These are phyloP conservation scores for Aspergillus hancockii DNA, from an alignment of 495 filamentous ascomycete species.

Conservation along the genomic window DNA sequence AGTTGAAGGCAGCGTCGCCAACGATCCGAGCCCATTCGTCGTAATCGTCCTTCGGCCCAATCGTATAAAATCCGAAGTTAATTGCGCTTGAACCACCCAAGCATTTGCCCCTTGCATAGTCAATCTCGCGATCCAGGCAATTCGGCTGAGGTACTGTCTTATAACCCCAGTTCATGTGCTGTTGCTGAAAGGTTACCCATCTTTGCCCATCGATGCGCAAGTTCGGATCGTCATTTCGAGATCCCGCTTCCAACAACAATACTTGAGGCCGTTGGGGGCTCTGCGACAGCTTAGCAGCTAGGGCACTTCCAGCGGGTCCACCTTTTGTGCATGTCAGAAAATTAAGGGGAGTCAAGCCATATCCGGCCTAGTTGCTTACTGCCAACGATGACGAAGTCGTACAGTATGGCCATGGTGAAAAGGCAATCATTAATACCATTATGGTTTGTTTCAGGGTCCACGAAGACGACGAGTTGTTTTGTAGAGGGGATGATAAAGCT, in stretches of 20 bases:
- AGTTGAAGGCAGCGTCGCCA: conserved; percentile 48
- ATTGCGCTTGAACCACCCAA: conserved; percentile 63
- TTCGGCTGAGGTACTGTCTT: conserved; percentile 57
- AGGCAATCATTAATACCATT: too few species aligned
- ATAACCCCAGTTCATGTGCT: conserved; percentile 59
- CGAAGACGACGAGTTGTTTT: too few species aligned
- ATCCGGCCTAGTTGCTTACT: too few species aligned
- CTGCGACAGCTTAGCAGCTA: conserved; percentile 49
- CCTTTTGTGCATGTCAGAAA: conserved; percentile 29
- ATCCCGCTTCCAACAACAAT: conserved; percentile 60
- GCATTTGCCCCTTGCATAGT: conserved; percentile 59
- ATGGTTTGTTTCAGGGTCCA: too few species aligned
- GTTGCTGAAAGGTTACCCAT: conserved; percentile 50
- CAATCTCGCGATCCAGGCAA: conserved; percentile 49
- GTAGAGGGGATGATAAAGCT: too few species aligned
- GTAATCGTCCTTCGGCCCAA: conserved; percentile 62
- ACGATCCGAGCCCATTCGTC: conserved; percentile 51
- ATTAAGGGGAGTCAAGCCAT: too few species aligned
- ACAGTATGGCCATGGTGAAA: too few species aligned
- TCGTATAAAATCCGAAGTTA: conserved; percentile 61
- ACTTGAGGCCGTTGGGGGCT: conserved; percentile 46
- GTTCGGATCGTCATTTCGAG: conserved; percentile 44
- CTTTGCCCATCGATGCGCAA: conserved; percentile 53
- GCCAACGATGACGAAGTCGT: too few species aligned
- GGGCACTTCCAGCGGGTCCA: conserved; percentile 55